Percentiles rank a stretch among this genome's conserved stretches.
Conservation (phyloP, 2,329 filamentous ascomycete genomes). For the Metarhizium album region DNA sequence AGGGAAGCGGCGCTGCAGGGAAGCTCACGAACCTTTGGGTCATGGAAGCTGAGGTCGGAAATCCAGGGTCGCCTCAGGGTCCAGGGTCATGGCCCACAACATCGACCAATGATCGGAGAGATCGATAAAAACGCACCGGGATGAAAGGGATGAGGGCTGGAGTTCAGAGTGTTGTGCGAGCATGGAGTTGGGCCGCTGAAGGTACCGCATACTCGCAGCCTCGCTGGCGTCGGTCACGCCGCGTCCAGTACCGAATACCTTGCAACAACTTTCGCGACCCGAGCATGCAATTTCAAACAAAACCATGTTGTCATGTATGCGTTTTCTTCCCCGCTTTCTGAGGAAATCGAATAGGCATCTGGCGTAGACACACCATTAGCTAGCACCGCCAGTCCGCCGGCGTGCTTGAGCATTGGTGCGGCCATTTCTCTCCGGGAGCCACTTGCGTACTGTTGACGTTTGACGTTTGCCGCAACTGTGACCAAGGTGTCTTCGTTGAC, state of each 20-base stretch:
- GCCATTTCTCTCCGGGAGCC: not conserved
- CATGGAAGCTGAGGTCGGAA: slow-evolving; percentile 1
- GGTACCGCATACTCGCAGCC: too few relatives aligned
- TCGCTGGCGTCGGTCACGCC: too few relatives aligned
- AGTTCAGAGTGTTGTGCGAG: too few relatives aligned
- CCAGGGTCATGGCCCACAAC: slow-evolving; percentile 8
- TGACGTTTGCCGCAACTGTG: not conserved
- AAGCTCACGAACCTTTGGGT: not conserved
- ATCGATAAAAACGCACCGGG: slow-evolving; percentile 16
- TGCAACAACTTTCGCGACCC: not conserved
- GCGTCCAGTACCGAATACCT: too few relatives aligned
- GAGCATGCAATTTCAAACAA: slow-evolving; percentile 17
- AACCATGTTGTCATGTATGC: slow-evolving; percentile 13
- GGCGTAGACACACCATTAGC: not conserved
- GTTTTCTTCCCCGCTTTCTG: slow-evolving; percentile 9
- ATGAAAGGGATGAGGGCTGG: slow-evolving; percentile 1
- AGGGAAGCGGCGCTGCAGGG: not conserved
- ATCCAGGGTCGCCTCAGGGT: slow-evolving; percentile 19
- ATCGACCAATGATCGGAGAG: slow-evolving; percentile 26
- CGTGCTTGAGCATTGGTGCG: not conserved
- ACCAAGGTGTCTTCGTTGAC: not conserved
- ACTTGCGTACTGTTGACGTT: not conserved
- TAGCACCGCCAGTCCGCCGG: not conserved
- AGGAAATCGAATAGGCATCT: not conserved
- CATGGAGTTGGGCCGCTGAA: too few relatives aligned